Conservation (phyloP, 257 asterid species). For the Nicotiana tabacum region DNA sequence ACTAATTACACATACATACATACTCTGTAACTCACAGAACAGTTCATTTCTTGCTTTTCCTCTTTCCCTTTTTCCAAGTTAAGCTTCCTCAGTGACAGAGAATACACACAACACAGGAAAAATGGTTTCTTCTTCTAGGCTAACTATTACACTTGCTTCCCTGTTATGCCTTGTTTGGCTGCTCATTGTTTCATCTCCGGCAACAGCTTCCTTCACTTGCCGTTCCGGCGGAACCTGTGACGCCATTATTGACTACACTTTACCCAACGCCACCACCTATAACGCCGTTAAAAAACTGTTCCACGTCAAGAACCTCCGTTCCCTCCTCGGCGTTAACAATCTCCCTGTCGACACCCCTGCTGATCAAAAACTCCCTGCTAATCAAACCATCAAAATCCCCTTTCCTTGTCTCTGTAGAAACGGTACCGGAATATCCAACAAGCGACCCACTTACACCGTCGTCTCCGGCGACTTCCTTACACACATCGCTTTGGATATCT, state of each 20-base stretch:
- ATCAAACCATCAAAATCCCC: slow-evolving; percentile 41
- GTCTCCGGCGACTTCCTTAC: slow-evolving; percentile 41
- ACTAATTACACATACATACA: background rate
- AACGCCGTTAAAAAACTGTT: slow-evolving; percentile 43
- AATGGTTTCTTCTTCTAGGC: background rate
- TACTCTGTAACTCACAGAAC: background rate
- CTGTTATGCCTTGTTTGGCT: background rate
- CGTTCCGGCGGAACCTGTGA: slow-evolving; percentile 36
- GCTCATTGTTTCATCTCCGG: background rate
- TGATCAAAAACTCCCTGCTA: slow-evolving; percentile 23
- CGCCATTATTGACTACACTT: slow-evolving; percentile 49
- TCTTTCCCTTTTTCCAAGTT: background rate
- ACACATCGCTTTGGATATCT: slow-evolving; percentile 63
- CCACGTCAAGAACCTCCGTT: slow-evolving; percentile 37
- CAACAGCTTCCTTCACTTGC: slow-evolving; percentile 42
- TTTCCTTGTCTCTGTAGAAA: slow-evolving; percentile 62
- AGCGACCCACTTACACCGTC: slow-evolving; percentile 55
- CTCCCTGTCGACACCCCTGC: slow-evolving; percentile 35
- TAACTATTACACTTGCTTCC: background rate
- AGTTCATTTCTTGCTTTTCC: background rate
- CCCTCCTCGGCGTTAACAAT: slow-evolving; percentile 74
- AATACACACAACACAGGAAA: background rate
- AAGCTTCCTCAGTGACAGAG: background rate
- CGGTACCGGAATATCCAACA: slow-evolving; percentile 56
- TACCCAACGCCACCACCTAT: slow-evolving; percentile 66